Evolutionary conservation across 73 alveolate genomes (phyloP).

Genomic region (Uronychia setigera): DNA sequence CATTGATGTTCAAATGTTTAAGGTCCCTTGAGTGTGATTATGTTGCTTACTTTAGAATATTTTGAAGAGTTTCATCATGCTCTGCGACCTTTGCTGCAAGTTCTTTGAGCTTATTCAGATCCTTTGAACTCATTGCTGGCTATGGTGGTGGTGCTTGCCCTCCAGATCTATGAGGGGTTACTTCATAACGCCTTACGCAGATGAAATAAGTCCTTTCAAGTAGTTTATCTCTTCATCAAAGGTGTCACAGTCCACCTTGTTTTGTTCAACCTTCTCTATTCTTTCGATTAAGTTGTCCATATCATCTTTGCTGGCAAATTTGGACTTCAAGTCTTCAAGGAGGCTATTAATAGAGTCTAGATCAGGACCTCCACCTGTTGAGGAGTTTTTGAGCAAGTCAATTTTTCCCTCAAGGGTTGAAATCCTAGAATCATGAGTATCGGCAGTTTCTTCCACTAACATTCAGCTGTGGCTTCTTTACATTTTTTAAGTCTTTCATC

Average conservation of each 20-base stretch:
- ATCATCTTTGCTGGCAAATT: not conserved
- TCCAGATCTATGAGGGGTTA: not conserved
- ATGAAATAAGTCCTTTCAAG: slow-evolving; percentile 4
- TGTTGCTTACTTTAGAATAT: slow-evolving; percentile 7
- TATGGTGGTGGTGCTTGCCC: not conserved
- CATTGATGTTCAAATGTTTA: not conserved
- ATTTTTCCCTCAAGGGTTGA: not conserved
- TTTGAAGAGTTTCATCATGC: slow-evolving; percentile 11
- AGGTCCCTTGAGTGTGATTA: not conserved
- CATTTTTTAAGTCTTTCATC: not conserved
- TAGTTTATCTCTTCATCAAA: slow-evolving; percentile 23
- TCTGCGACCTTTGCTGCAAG: slow-evolving; percentile 22
- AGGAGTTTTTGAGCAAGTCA: not conserved
- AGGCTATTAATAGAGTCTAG: slow-evolving; percentile 6
- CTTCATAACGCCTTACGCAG: not conserved
- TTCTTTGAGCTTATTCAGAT: slow-evolving; percentile 32
- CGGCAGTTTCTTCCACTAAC: not conserved
- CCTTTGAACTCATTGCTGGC: not conserved
- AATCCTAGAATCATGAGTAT: not conserved
- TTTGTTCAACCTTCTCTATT: not conserved
- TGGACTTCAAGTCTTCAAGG: slow-evolving; percentile 2
- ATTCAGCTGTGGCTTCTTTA: not conserved
- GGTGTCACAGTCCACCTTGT: slow-evolving; percentile 34
- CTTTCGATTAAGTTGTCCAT: not conserved
- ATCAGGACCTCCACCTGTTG: slow-evolving; percentile 17